Percentiles rank a stretch among this genome's conserved stretches.
Conservation (phyloP, 768 basidiomycete species). For the Mycena albidolilacea region DNA sequence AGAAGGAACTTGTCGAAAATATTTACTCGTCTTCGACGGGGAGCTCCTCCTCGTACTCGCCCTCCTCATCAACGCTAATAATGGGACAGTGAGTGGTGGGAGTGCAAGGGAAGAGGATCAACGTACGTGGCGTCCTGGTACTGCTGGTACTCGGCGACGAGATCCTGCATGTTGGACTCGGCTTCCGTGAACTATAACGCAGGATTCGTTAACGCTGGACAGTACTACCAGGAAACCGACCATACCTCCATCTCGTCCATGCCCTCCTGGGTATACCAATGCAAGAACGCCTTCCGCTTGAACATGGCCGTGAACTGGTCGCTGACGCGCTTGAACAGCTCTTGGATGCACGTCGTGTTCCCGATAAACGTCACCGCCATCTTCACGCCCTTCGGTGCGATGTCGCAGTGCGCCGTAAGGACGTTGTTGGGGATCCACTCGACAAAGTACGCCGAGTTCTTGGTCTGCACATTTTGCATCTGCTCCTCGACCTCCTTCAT, state of each 20-base stretch:
- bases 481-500: conserved; percentile 99
- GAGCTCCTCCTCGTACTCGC: conserved; percentile 89
- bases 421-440: conserved; percentile 99
- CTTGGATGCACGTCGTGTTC: conserved; percentile 97
- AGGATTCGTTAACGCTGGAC: conserved; percentile 7
- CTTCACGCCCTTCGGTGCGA: conserved; percentile 94
- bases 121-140: conserved; percentile 95
- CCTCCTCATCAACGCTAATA: conserved; percentile 86
- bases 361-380: conserved; percentile 99
- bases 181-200: conserved; percentile 89
- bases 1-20: neutral
- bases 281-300: conserved; percentile 98
- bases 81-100: conserved; percentile 26
- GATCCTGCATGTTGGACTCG: conserved; percentile 99
- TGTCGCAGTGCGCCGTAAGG: conserved; percentile 97
- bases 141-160: conserved; percentile 98
- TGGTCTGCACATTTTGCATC: conserved; percentile 97
- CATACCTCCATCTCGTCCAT: conserved; percentile 96
- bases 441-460: conserved; percentile 98
- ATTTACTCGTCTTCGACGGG: conserved; percentile 67
- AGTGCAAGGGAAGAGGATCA: neutral
- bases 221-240: neutral
- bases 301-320: conserved; percentile 99
- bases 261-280: conserved; percentile 99
- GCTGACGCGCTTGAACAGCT: conserved; percentile 98